Base-by-base conservation (phyloP, 306 rosid species). In the Quercus ilex region DNA sequence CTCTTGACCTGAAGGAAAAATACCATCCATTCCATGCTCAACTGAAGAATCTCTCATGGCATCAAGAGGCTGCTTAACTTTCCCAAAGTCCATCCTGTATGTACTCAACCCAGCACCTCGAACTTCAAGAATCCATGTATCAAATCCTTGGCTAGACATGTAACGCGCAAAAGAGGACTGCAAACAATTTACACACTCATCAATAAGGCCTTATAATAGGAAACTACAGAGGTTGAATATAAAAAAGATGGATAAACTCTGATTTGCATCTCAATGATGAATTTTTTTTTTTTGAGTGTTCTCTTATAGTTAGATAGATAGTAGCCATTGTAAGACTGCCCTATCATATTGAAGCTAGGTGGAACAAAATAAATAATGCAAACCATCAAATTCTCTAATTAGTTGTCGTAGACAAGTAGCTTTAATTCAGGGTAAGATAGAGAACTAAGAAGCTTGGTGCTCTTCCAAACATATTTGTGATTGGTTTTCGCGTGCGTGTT, bases 41-140 rank as follows among this genome's bases (percentile, higher is more conserved):
- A 77, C 41, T n/a, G 74, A 84, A 83, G 86, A 74, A 74, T 74
- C 76, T 43, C 38, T 74, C 25, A 53, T 25, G 52, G 74, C 78
- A 55, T 75, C 30, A 23, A 70, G 74, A 68, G 23, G 65, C 43
- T 71, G 79, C 78, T 63, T 74, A 41, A 67, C 71, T 55, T 85
- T 75, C 67, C 80, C 84, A 13, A 63, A 65, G 65, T 82, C 86
- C 65, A 74, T 80, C 69, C 84, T 78, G 17, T 56, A 52, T 2
- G 86, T 84, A 89, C 97, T 94, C 78, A 94, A 85, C 35, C 99
- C 99, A 68, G 90, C 79, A 30, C 99, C 99, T 58, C 99, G 86
- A 82, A 94, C 84, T 85, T 92, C 99, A 74, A 94, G 93, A 84
- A 80, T 87, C 99, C 99, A 94, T 2, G 99, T 90, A 86, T 94